Base-by-base conservation (phyloP, 257 asterid species). In the Petrea volubilis region DNA sequence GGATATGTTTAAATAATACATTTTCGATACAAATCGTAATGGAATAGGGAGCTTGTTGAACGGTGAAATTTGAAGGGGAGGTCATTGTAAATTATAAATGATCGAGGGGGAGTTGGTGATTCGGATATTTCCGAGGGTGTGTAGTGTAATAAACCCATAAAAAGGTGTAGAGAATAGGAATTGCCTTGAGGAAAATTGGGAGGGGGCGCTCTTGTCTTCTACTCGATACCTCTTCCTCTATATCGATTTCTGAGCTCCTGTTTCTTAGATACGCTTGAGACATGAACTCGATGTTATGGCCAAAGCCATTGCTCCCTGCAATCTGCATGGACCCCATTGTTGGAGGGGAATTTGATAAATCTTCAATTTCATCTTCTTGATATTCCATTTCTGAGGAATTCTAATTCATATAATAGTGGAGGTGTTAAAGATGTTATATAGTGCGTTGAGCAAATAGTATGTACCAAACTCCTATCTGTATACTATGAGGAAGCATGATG, bases 171-270 rank as follows among this genome's bases (percentile, higher is more conserved):
- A 51, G 49, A 49, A 25, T 4, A 60, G 38, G 55, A 36, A 47
- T 29, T 65, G 81, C 98, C 93, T 89, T 93, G 80, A 93, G 96
- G 73, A 70, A 93, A 67, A 93, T 84, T 4, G 98, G 96, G 72
- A 93, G 84, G 75, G 97, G 88, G 47, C 82, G 79, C 11, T 87
- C 87, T 20, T 43, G 81, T 36, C 72, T 59, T 1, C 68, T 33
- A 41, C 52, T 64, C 3, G 84, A 70, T 1, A 74, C 23, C 2
- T 82, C 91, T 23, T 82, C 90, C n/a, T 80, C 87, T 1, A 93
- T 84, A 67, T 93, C 89, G 58, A 87, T 91, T 79, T 86, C 89
- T 0, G 92, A 78, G 66, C 84, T 71, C 23, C 76, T 69, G 64
- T 77, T 79, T 75, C 78, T 77, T 1, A 71, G 70, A 73, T 80